A percentile compares a stretch with the other conserved stretches of the same genome.
phyloP scores from a whole-genome alignment of 257 asterid genomes.

The Plantago elongata region DNA sequence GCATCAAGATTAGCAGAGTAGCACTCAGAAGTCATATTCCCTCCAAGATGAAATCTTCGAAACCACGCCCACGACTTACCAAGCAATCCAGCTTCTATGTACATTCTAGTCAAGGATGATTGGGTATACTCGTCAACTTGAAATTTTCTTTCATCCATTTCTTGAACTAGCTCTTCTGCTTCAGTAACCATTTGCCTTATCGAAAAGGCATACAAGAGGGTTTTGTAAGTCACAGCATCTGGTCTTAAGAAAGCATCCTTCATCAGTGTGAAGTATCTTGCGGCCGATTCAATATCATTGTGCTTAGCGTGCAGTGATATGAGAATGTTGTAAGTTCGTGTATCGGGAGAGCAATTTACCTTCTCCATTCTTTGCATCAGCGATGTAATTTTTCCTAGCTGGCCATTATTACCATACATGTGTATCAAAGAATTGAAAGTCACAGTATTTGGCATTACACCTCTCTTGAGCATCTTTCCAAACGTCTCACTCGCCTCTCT shows the following conservation, averaged over 20 bases:
- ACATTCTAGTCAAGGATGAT: slow-evolving; percentile 90
- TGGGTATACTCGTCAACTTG: slow-evolving; percentile 84
- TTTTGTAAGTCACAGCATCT: slow-evolving; percentile 80
- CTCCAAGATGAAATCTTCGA: slow-evolving; percentile 63
- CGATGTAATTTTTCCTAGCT: slow-evolving; percentile 52
- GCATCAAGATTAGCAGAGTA: slow-evolving; percentile 92
- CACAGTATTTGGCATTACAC: slow-evolving; percentile 64
- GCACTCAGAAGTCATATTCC: slow-evolving; percentile 78
- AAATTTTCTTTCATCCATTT: slow-evolving; percentile 70
- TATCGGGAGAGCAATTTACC: slow-evolving; percentile 66
- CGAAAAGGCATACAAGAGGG: slow-evolving; percentile 80
- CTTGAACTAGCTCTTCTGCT: slow-evolving; percentile 63
- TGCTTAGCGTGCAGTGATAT: slow-evolving; percentile 78
- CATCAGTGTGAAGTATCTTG: slow-evolving; percentile 63
- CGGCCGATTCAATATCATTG: slow-evolving; percentile 56
- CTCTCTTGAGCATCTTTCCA: slow-evolving; percentile 60
- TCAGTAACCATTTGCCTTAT: slow-evolving; percentile 75
- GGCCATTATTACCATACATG: slow-evolving; percentile 75
- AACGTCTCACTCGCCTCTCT: slow-evolving; percentile 71
- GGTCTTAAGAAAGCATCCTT: slow-evolving; percentile 73
- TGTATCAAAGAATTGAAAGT: slow-evolving; percentile 94
- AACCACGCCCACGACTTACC: slow-evolving; percentile 74
- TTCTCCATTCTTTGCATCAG: slow-evolving; percentile 67
- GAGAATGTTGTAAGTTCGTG: slow-evolving; percentile 79
- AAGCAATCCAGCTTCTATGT: slow-evolving; percentile 67